phyloP scores from a whole-genome alignment of 106 monocot species.

The Acorus gramineus region DNA sequence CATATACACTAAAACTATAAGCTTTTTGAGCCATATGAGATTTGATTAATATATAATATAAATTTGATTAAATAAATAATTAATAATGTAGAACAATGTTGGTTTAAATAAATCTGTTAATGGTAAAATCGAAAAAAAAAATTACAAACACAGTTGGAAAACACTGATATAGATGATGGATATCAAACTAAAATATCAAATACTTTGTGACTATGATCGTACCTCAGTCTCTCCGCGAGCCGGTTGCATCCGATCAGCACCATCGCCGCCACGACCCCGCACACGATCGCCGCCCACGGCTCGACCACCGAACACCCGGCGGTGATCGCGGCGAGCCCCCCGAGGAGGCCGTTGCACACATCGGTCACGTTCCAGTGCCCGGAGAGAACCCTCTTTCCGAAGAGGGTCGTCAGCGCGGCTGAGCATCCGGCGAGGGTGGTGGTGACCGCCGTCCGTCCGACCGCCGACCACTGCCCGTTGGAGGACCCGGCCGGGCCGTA shows the following conservation, averaged over 20 bases:
- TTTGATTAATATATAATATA: too few relatives aligned
- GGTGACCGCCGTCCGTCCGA: constrained; percentile 17
- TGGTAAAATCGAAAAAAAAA: too few relatives aligned
- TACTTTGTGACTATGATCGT: too few relatives aligned
- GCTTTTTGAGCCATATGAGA: too few relatives aligned
- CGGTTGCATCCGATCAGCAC: constrained; percentile 21
- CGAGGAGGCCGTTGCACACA: constrained; percentile 23
- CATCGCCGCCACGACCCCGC: constrained; percentile 16
- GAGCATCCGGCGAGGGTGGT: constrained; percentile 19
- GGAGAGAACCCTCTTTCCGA: constrained; percentile 7
- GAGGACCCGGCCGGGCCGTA: constrained; percentile 9
- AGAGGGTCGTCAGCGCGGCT: constrained; percentile 17
- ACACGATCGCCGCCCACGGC: constrained; percentile 22
- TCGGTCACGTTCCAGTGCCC: constrained; percentile 22
- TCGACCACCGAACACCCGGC: constrained; percentile 19
- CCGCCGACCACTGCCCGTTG: constrained; percentile 23
- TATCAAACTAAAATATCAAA: too few relatives aligned
- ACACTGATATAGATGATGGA: too few relatives aligned
- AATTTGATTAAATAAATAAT: too few relatives aligned
- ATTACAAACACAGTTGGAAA: too few relatives aligned
- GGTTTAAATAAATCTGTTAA: too few relatives aligned
- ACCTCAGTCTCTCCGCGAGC: constrained; percentile 5
- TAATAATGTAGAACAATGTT: too few relatives aligned
- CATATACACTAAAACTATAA: too few relatives aligned
- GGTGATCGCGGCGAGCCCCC: constrained; percentile 21